phyloP scores from a whole-genome alignment of 176 grass and related monocot species.

The Rhipidocladum racemiflorum region DNA sequence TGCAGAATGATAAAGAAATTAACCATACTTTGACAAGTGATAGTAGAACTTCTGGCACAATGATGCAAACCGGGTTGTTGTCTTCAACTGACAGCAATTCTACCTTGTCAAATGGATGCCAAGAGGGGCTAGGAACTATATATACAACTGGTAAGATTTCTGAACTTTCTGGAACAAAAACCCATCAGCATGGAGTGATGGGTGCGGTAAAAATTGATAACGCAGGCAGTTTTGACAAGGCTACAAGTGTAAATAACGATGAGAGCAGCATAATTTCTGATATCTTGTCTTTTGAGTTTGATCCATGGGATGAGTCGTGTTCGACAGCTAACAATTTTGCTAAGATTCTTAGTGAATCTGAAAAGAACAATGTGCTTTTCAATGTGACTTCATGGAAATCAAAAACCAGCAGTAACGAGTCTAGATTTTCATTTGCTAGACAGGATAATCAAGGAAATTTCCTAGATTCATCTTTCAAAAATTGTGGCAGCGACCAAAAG shows the following conservation, averaged over 20 bases:
- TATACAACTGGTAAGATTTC: constrained; percentile 33
- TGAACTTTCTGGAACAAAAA: constrained; percentile 32
- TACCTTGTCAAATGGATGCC: constrained; percentile 36
- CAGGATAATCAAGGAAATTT: constrained; percentile 63
- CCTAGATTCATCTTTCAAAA: constrained; percentile 52
- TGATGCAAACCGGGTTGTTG: constrained; percentile 13
- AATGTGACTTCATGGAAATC: constrained; percentile 50
- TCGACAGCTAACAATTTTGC: constrained; percentile 55
- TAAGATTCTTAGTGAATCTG: constrained; percentile 62
- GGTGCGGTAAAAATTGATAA: constrained; percentile 32
- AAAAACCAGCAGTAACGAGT: constrained; percentile 54
- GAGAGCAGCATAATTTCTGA: constrained; percentile 86
- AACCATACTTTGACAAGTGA: constrained; percentile 1
- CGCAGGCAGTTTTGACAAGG: constrained; percentile 51
- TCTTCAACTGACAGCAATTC: constrained; percentile 25
- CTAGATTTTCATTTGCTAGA: constrained; percentile 96
- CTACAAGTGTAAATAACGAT: constrained; percentile 66
- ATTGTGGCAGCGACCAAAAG: constrained; percentile 44
- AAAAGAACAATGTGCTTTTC: constrained; percentile 40
- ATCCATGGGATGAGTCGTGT: constrained; percentile 82
- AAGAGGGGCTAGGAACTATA: constrained; percentile 34
- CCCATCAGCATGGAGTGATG: constrained; percentile 25
- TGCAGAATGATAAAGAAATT: constrained; percentile 31
- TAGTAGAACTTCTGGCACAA: constrained; percentile 29
- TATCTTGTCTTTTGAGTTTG: constrained; percentile 80